Evolutionary conservation across 148 eudicot species (phyloP).

Genomic region (Hydrangea macrophylla): DNA sequence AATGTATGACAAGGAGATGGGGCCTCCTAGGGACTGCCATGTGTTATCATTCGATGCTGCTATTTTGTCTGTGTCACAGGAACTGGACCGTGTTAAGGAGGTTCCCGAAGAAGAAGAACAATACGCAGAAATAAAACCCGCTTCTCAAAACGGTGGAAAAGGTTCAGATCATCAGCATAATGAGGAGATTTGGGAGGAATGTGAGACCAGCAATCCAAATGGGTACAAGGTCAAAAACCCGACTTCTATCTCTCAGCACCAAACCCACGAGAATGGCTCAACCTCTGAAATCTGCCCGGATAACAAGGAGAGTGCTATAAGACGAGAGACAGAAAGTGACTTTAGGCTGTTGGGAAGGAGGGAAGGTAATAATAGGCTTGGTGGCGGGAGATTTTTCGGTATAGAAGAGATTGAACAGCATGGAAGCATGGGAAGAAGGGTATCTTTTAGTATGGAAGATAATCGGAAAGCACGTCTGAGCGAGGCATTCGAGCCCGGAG

Average conservation of each 20-base stretch:
- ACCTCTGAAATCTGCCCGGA: conserved; percentile 46
- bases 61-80: conserved; percentile 78
- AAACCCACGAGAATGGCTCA: conserved; percentile 21
- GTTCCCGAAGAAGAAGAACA: conserved; percentile 51
- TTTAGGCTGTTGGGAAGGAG: conserved; percentile 85
- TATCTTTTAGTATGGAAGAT: conserved; percentile 76
- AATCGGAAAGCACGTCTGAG: conserved; percentile 36
- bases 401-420: conserved; percentile 59
- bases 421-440: conserved; percentile 59
- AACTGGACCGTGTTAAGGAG: conserved; percentile 42
- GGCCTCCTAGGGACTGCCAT: conserved; percentile 30
- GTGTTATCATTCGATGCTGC: conserved; percentile 87
- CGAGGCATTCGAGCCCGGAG: conserved; percentile 54
- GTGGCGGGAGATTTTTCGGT: conserved; percentile 63
- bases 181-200: conserved; percentile 69
- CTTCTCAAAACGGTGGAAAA: conserved; percentile 18
- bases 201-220: conserved; percentile 34
- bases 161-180: conserved; percentile 20
- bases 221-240: conserved; percentile 21
- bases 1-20: conserved; percentile 38
- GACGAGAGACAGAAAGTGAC: conserved; percentile 95
- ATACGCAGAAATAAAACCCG: conserved; percentile 14
- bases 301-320: conserved; percentile 74
- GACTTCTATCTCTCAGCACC: conserved; percentile 20
- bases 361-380: conserved; percentile 57